Evolutionary conservation across 116 monocot species (phyloP), one percentile per base, ranked within the genome.

Genomic region (Trichopus zeylanicus): DNA sequence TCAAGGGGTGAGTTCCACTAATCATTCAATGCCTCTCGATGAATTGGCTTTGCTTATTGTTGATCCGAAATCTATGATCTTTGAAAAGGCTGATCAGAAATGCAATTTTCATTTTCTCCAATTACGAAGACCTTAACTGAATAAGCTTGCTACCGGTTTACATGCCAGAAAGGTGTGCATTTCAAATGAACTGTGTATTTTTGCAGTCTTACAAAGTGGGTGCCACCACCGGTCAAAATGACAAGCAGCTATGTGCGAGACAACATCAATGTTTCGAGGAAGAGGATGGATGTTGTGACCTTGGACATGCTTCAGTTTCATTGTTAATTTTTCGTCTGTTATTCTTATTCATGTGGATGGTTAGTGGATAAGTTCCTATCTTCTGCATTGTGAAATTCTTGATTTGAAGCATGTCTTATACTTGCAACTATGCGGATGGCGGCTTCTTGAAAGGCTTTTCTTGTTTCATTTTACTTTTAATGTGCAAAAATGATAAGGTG

Each of bases 251-350:
- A 73, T 67, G 97, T 97, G 24, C 67, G 67, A n/a, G 77, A 97
- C 31, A 97, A 87, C 59, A 84, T 97, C 60, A 68, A 84, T 28
- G 62, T 80, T 55, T 97, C 97, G 38, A 62, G 84, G 51, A 91
- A 87, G 71, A 84, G 97, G 67, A 97, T 97, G 97, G 97, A 97
- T 69, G 87, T 91, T 70, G 54, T 85, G 57, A 70, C 61, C 69
- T 66, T 97, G 67, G 97, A 91, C 61, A 97, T 97, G 97, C 81
- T 97, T 62, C 97, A 97, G 61, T 97, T 97, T 56, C 97, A 97
- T 57, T 97, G 97, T 91, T 97, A 80, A n/a, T n/a, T n/a, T n/a
- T 6, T 31, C 52, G n/a, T 25, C 26, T 31, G 31, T 12, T 5
- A 27, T 53, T 39, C 26, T 33, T 25, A 46, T 49, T 49, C 24